Evolutionary conservation across 1,284 basidiomycete genomes (phyloP).

Genomic region (Grifola frondosa): DNA sequence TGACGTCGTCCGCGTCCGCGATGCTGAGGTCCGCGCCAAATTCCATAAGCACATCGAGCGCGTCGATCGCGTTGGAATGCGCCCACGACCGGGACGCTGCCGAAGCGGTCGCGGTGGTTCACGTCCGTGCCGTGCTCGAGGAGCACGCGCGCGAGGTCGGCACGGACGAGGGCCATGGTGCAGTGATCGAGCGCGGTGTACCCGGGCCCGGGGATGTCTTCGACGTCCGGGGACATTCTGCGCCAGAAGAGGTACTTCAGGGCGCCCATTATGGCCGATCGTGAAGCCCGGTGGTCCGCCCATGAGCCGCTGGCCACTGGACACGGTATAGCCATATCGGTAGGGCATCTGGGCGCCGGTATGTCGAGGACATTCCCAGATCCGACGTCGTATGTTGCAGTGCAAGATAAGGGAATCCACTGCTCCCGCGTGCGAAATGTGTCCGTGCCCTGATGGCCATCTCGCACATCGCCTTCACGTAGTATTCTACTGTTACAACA

Average conservation of each 20-base stretch:
- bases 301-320: constrained; percentile 43
- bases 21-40: constrained; percentile 46
- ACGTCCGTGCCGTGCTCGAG: constrained; percentile 6
- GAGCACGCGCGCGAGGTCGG: constrained; percentile 3
- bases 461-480: too few species aligned
- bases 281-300: constrained; percentile 4
- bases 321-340: constrained; percentile 45
- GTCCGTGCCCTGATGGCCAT: too few species aligned
- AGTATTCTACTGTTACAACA: too few species aligned
- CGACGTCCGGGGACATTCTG: constrained; percentile 42
- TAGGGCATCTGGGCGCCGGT: constrained; percentile 45
- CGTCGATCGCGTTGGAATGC: constrained; percentile 5
- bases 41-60: constrained; percentile 39
- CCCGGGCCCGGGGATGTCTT: constrained; percentile 45
- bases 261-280: constrained; percentile 34
- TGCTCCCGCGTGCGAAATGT: too few species aligned
- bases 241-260: constrained; percentile 43
- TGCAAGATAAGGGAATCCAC: too few species aligned
- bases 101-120: constrained; percentile 6
- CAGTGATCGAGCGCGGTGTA: constrained; percentile 10
- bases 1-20: constrained; percentile 44
- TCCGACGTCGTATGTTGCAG: too few species aligned
- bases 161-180: background rate
- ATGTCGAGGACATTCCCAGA: constrained; percentile 42
- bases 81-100: constrained; percentile 5